These are phyloP conservation scores for Aspergillus cristatus DNA, from an alignment of 495 filamentous ascomycete species.

Conservation along the genomic window DNA sequence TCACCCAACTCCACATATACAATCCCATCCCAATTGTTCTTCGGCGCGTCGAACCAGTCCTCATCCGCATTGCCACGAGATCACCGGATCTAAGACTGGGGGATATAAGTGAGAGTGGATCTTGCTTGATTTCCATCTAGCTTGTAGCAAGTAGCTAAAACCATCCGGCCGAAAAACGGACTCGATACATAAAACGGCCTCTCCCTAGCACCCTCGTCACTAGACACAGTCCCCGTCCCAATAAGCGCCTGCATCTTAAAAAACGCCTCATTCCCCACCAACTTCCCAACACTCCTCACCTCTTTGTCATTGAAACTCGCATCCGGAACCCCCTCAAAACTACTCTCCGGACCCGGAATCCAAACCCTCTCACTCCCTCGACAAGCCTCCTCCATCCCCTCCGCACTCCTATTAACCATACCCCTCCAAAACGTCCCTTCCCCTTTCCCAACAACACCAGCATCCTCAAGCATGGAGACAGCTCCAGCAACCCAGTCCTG, in stretches of 20 bases:
- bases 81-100: too few species aligned
- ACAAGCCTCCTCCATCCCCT: slow-evolving; percentile 7
- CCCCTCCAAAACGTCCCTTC: slow-evolving; percentile 10
- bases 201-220: background rate
- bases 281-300: slow-evolving; percentile 6
- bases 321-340: slow-evolving; percentile 11
- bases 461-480: slow-evolving; percentile 5
- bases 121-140: background rate
- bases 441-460: slow-evolving; percentile 1
- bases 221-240: background rate
- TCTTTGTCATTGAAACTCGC: slow-evolving; percentile 5
- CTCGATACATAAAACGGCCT: slow-evolving; percentile 6
- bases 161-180: slow-evolving; percentile 2
- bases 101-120: too few species aligned
- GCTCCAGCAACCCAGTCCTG: slow-evolving; percentile 13
- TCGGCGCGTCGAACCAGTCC: too few species aligned
- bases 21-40: too few species aligned
- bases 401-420: slow-evolving; percentile 11
- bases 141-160: background rate
- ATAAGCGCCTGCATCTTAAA: slow-evolving; percentile 4
- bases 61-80: too few species aligned
- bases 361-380: slow-evolving; percentile 4
- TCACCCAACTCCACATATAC: too few species aligned
- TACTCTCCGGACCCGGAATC: slow-evolving; percentile 4
- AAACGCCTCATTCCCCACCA: slow-evolving; percentile 7